Evolutionary conservation across 306 rosid species (phyloP).

Genomic region (Trichosanthes cucumerina): DNA sequence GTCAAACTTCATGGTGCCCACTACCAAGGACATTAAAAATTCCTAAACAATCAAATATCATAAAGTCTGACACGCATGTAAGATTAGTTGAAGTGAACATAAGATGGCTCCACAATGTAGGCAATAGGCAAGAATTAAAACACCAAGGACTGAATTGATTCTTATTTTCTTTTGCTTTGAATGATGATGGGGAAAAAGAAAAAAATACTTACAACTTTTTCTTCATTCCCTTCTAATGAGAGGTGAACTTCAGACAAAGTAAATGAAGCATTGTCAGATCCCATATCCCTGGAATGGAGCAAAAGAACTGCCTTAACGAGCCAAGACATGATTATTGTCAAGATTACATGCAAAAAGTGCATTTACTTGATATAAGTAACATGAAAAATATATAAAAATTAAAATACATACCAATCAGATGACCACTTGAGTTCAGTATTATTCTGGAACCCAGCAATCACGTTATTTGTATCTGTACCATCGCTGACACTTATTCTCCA

Average conservation of each 20-base stretch:
- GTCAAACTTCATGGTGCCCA: background rate
- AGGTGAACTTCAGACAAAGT: conserved; percentile 57
- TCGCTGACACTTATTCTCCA: conserved; percentile 16
- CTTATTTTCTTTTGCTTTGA: background rate
- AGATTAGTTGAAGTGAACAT: background rate
- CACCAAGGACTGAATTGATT: background rate
- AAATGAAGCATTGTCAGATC: conserved; percentile 28
- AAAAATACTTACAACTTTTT: conserved; percentile 50
- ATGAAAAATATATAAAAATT: background rate
- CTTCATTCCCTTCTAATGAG: conserved; percentile 63
- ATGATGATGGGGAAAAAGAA: background rate
- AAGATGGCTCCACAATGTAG: conserved; percentile 3
- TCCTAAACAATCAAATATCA: background rate
- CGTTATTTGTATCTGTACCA: conserved; percentile 46
- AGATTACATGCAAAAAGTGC: background rate
- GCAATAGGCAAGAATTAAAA: background rate
- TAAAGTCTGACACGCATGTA: background rate
- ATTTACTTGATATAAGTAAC: background rate
- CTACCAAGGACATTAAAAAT: background rate
- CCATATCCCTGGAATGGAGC: conserved; percentile 39
- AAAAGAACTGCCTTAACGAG: conserved; percentile 9
- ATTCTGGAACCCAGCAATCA: conserved; percentile 23
- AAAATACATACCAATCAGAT: conserved; percentile 27
- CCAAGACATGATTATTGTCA: background rate
- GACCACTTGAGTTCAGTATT: conserved; percentile 16